Evolutionary conservation across 345 rosid genomes (phyloP).

Genomic region (Populus deltoides): DNA sequence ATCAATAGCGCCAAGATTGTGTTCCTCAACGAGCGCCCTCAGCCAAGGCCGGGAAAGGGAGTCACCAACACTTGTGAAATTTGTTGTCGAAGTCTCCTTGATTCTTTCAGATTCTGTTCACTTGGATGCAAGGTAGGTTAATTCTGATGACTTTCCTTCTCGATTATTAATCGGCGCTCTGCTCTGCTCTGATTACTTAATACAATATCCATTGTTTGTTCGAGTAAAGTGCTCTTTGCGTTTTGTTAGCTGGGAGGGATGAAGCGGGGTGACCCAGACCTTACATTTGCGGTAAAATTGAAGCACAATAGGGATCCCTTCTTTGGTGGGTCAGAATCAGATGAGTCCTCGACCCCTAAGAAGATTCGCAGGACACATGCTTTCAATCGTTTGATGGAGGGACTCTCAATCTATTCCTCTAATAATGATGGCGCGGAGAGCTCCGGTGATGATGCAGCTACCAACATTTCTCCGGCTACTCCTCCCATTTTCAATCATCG

Average conservation of each 20-base stretch:
- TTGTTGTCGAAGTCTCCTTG: slow-evolving; percentile 84
- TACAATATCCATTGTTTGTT: background rate
- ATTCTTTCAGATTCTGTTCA: slow-evolving; percentile 90
- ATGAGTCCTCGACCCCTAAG: slow-evolving; percentile 70
- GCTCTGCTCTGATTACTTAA: background rate
- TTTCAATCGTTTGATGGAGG: slow-evolving; percentile 62
- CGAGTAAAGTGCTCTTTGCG: slow-evolving; percentile 1
- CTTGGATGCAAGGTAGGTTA: slow-evolving; percentile 74
- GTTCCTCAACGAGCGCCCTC: slow-evolving; percentile 84
- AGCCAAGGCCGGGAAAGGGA: slow-evolving; percentile 89
- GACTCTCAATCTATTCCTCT: slow-evolving; percentile 45
- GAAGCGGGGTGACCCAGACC: slow-evolving; percentile 57
- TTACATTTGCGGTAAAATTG: slow-evolving; percentile 50
- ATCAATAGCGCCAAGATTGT: slow-evolving; percentile 92
- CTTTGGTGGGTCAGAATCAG: slow-evolving; percentile 59
- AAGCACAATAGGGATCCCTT: slow-evolving; percentile 46
- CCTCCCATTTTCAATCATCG: slow-evolving; percentile 57
- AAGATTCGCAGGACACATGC: slow-evolving; percentile 54
- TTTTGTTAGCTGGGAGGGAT: slow-evolving; percentile 67
- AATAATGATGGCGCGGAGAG: slow-evolving; percentile 35
- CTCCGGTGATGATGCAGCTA: slow-evolving; percentile 60
- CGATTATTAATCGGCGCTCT: background rate
- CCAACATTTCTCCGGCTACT: slow-evolving; percentile 56
- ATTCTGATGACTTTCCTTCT: background rate
- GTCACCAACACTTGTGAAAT: slow-evolving; percentile 88